A percentile compares a stretch with the other conserved stretches of the same genome.
Evolutionary conservation across 139 green algal genomes (phyloP).

Genomic region (Pycnococcus provasolii): DNA sequence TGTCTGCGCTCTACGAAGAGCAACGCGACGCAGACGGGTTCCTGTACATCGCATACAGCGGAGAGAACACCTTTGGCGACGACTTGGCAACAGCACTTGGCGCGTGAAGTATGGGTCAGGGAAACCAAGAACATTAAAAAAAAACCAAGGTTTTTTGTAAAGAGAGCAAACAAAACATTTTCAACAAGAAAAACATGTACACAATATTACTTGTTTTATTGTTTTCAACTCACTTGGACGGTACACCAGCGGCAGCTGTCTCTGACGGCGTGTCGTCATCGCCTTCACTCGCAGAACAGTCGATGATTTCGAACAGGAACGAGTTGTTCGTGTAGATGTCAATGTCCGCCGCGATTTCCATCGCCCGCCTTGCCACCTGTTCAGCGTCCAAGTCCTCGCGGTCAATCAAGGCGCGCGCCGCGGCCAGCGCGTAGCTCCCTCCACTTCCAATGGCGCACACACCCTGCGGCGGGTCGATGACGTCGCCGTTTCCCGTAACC

Average conservation of each 20-base stretch:
- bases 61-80: conserved; percentile 46
- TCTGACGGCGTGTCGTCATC: no score
- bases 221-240: no score
- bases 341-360: conserved; percentile 77
- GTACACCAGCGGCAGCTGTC: no score
- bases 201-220: no score
- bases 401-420: conserved; percentile 66
- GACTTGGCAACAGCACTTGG: background rate
- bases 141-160: no score
- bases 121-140: no score
- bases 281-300: background rate
- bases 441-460: conserved; percentile 65
- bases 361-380: conserved; percentile 55
- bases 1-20: conserved; percentile 94
- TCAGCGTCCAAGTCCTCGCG: conserved; percentile 47
- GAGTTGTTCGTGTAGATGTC: conserved; percentile 88
- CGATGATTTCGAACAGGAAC: conserved; percentile 40
- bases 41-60: conserved; percentile 90
- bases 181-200: no score
- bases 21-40: conserved; percentile 98
- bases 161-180: no score
- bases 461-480: conserved; percentile 76
- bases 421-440: conserved; percentile 58
- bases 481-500: conserved; percentile 82
- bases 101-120: background rate